Evolutionary conservation across 768 basidiomycete genomes (phyloP), one percentile per base, ranked within the genome.

Genomic region (Termitomyces sp.): DNA sequence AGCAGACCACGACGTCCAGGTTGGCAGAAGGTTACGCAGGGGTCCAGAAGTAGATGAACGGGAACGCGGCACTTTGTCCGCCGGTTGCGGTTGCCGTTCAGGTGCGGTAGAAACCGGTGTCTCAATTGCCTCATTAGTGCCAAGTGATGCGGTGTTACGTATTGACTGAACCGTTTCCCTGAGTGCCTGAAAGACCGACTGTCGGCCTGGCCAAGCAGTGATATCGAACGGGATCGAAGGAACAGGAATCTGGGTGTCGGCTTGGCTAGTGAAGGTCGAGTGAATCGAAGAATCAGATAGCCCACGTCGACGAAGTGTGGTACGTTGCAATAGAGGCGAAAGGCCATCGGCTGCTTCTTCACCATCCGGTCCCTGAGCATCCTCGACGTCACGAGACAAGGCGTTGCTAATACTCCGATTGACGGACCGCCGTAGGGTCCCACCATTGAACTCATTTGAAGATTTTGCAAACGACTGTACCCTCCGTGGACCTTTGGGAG

Each of bases 221-320:
- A 42, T 36, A 37, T 51, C 45, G 2, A 45, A 9, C 15, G 44
- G 45, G 27, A 12, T 42, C 20, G 37, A 11, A 39, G 47, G 52
- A 16, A 57, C 47, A n/a, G 57, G 15, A 47, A 51, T 61, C 45
- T 59, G 57, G 46, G 60, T 54, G 33, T 76, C 77, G 5, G 70
- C 76, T 50, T 89, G 82, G 56, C 73, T 78, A 60, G 85, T 75
- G 72, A 91, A 96, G 0, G 92, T 92, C 4, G 92, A 89, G 61
- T 87, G 91, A 60, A 98, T 94, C 2, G 93, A 95, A 0, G 94
- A 95, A 69, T 98, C 96, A 2, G 91, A 93, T 52, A 97, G 72
- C 2, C 94, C 93, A 55, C 95, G 82, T 31, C 88, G 81, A 41
- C 85, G 83, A 7, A 95, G 75, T 18, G 86, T 84, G 22, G 86